Evolutionary conservation across 2,329 filamentous ascomycete genomes (phyloP), one percentile per base, ranked within the genome.

Genomic region (Fusarium nanum): DNA sequence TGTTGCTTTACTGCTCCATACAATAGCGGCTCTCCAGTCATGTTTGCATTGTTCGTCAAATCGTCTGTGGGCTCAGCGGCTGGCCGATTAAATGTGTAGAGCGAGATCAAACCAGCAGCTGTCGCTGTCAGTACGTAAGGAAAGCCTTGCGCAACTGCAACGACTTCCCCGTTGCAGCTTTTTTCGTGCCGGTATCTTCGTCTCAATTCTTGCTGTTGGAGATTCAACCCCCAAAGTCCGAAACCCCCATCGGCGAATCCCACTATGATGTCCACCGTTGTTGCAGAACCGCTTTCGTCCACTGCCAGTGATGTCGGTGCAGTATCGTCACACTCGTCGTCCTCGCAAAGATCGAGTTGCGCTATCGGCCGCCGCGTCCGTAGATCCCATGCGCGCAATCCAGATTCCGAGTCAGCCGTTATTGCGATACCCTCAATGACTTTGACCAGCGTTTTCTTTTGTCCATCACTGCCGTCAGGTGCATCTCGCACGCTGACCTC

Each of bases 71-170:
- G 45, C 50, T 47, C 66, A 60, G 14, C 57, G 47, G 30, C 69
- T 55, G 55, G 59, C 7, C 62, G 60, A 5, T 84, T 79, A 66
- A 94, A 91, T 1, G 86, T 88, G 78, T 97, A 97, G 2, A 98
- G 80, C 0, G 92, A 94, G 41, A 98, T 83, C 10, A 91, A 81
- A 47, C 93, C 92, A 16, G 88, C 87, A 25, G 88, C 86, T 2
- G 93, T 95, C 68, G 96, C 93, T 3, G 92, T 93, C 12, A 97
- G 81, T 3, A 97, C 78, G 75, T 94, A 96, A 0, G 94, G 93
- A 66, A 90, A 87, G 0, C 88, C 88, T 59, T 91, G 89, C 8
- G 94, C 92, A 46, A 96, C 84, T 1, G 90, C 89, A 5, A 89
- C 87, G 34, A 97, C 83, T 67, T 87, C 85, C 11, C 91, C 91